Conservation (phyloP, 176 grass and related monocot genomes). For the Oryza nivara region DNA sequence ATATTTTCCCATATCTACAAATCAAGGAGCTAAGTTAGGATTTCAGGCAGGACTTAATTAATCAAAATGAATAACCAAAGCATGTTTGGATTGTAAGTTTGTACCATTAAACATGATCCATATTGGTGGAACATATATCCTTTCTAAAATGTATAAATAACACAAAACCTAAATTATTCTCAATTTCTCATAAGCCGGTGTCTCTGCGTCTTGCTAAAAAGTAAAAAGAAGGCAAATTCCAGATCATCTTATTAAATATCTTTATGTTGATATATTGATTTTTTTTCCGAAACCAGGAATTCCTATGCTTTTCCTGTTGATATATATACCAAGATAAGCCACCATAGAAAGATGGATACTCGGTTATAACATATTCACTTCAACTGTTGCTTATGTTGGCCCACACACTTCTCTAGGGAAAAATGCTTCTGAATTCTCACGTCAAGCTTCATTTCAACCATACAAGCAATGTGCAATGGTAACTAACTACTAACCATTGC, state of each 20-base stretch:
- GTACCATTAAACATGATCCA: background rate
- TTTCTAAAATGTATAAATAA: background rate
- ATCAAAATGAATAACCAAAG: slow-evolving; percentile 2
- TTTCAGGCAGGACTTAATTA: background rate
- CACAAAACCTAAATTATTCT: background rate
- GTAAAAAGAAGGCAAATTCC: background rate
- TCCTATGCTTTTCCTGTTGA: background rate
- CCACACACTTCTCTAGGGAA: background rate
- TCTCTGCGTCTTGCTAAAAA: background rate
- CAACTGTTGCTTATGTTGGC: background rate
- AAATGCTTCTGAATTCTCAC: background rate
- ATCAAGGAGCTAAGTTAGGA: slow-evolving; percentile 18
- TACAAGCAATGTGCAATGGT: background rate
- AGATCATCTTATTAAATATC: background rate
- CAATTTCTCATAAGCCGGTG: background rate
- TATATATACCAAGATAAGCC: background rate
- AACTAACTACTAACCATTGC: background rate
- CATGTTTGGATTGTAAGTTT: background rate
- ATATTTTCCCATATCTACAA: slow-evolving; percentile 71
- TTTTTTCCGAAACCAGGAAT: background rate
- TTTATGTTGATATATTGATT: background rate
- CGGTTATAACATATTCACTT: background rate
- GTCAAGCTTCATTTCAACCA: background rate
- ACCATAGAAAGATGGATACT: background rate
- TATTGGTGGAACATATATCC: background rate